Conservation (phyloP, 768 basidiomycete species). For the Mycena chlorophos region DNA sequence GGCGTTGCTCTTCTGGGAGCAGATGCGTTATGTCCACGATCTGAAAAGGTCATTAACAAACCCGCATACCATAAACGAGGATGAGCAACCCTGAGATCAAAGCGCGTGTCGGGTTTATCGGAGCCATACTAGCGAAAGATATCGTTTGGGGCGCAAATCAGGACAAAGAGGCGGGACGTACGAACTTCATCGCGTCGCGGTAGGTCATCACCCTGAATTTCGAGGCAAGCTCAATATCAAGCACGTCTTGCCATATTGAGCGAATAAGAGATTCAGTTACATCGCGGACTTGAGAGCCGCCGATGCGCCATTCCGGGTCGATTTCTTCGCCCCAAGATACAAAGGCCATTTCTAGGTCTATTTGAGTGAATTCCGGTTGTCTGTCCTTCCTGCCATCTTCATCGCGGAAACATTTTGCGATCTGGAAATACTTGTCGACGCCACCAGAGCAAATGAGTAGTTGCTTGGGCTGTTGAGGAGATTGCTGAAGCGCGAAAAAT, state of each 20-base stretch:
- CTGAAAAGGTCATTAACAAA: conserved; percentile 30
- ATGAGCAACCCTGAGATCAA: conserved; percentile 83
- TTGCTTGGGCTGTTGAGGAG: conserved; percentile 96
- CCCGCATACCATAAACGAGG: conserved; percentile 4
- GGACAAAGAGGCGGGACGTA: conserved; percentile 43
- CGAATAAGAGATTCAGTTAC: conserved; percentile 75
- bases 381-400: conserved; percentile 94
- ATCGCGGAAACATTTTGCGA: conserved; percentile 93
- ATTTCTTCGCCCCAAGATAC: conserved; percentile 70
- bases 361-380: conserved; percentile 95
- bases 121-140: conserved; percentile 71
- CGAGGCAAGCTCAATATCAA: conserved; percentile 59
- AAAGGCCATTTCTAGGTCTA: conserved; percentile 96
- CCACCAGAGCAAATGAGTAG: conserved; percentile 87
- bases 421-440: conserved; percentile 88
- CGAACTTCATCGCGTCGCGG: conserved; percentile 84
- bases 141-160: conserved; percentile 7
- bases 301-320: conserved; percentile 70
- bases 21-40: conserved; percentile 46
- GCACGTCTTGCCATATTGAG: conserved; percentile 72
- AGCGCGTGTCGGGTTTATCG: conserved; percentile 93
- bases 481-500: conserved; percentile 92
- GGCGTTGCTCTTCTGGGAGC: conserved; percentile 33
- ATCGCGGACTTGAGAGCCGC: conserved; percentile 78
- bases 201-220: conserved; percentile 86